A percentile compares a stretch with the other conserved stretches of the same genome.
These are phyloP conservation scores for Centrapalus pauciflorus DNA, from an alignment of 129 eudicot species.

Conservation along the genomic window DNA sequence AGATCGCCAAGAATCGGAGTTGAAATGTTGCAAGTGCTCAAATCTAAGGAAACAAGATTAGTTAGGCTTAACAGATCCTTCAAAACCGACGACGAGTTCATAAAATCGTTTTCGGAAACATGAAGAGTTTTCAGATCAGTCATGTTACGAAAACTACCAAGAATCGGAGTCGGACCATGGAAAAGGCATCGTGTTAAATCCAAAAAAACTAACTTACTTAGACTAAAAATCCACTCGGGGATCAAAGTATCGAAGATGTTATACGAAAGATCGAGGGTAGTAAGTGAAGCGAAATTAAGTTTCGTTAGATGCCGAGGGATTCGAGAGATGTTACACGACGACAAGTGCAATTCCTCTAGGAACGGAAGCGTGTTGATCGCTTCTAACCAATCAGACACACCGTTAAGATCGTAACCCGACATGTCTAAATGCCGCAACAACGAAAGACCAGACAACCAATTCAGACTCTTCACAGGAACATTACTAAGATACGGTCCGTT, in stretches of 20 bases:
- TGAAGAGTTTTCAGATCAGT: conserved; percentile 1
- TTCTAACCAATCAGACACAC: conserved; percentile 24
- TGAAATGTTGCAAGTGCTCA: conserved; percentile 1
- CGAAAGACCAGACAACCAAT: conserved; percentile 22
- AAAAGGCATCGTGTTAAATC: conserved; percentile 18
- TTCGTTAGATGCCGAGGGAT: neutral
- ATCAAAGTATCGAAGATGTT: conserved; percentile 15
- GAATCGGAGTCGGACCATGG: conserved; percentile 7
- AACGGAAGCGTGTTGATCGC: conserved; percentile 32
- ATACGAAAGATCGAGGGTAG: conserved; percentile 30
- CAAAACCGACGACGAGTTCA: conserved; percentile 8
- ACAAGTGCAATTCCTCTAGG: conserved; percentile 22
- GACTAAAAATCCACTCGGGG: conserved; percentile 29
- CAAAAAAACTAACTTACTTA: conserved; percentile 17
- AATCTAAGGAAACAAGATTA: conserved; percentile 15
- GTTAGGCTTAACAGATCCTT: conserved; percentile 2
- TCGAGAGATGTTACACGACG: conserved; percentile 16
- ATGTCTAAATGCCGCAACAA: conserved; percentile 16
- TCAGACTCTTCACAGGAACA: conserved; percentile 6
- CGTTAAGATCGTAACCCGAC: neutral
- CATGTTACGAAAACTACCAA: neutral
- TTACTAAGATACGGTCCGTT: neutral
- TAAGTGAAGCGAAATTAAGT: conserved; percentile 16
- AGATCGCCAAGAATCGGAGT: conserved; percentile 24
- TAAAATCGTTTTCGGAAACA: conserved; percentile 13